phyloP scores from a whole-genome alignment of 2,329 filamentous ascomycete genomes.

The Sclerotinia borealis region DNA sequence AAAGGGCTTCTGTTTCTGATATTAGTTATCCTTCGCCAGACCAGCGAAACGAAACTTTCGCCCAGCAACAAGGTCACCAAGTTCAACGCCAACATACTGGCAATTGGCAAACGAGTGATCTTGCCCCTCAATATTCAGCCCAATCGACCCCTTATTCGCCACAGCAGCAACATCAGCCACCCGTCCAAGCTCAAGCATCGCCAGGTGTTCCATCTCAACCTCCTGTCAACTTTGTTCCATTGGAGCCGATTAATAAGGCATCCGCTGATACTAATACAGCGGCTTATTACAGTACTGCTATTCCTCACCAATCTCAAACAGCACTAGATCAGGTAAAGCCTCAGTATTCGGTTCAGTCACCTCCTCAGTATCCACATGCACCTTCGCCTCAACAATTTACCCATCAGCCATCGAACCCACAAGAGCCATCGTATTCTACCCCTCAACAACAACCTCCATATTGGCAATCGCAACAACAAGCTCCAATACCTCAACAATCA shows the following conservation, averaged over 20 bases:
- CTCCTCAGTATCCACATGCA: constrained; percentile 31
- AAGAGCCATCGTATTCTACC: constrained; percentile 20
- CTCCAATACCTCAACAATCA: constrained; percentile 37
- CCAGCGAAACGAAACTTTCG: constrained; percentile 22
- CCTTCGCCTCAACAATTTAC: constrained; percentile 25
- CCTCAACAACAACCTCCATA: constrained; percentile 39
- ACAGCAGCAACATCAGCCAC: constrained; percentile 23
- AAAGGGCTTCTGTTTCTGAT: constrained; percentile 22
- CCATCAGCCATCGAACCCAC: constrained; percentile 24
- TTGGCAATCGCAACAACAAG: constrained; percentile 43
- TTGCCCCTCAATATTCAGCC: constrained; percentile 19
- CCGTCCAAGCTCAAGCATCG: constrained; percentile 29
- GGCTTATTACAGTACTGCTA: constrained; percentile 49
- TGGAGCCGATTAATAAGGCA: constrained; percentile 33
- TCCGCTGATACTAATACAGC: constrained; percentile 47
- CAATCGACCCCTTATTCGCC: constrained; percentile 19
- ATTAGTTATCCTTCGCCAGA: constrained; percentile 22
- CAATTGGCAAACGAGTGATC: constrained; percentile 41
- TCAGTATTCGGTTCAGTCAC: constrained; percentile 31
- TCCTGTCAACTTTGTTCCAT: constrained; percentile 30
- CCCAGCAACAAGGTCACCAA: constrained; percentile 40
- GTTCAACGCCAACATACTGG: constrained; percentile 42
- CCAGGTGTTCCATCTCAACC: constrained; percentile 32
- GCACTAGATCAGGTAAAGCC: constrained; percentile 35
- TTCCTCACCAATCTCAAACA: constrained; percentile 37